Percentiles rank a stretch among this genome's conserved stretches.
These are phyloP conservation scores for Phaffomyces opuntiae DNA, from an alignment of 805 yeast species.

Conservation along the genomic window DNA sequence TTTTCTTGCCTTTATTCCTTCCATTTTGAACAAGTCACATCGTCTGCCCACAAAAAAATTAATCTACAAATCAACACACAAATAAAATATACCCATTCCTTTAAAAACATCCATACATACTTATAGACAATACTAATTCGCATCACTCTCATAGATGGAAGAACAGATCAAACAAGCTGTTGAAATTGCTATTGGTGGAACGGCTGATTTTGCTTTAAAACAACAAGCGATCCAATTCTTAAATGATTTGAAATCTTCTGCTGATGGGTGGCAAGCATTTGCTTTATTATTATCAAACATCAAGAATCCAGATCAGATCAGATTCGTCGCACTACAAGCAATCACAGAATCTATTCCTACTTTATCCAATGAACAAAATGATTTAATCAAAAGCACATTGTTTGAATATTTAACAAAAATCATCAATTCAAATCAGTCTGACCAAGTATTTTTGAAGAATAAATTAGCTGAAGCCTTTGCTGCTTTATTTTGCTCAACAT, in stretches of 20 bases:
- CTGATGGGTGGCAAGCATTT: slow-evolving; percentile 42
- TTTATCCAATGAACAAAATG: slow-evolving; percentile 12
- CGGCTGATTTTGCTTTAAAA: slow-evolving; percentile 18
- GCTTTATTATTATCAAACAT: slow-evolving; percentile 31
- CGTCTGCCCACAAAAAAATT: not conserved
- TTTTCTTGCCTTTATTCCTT: not conserved
- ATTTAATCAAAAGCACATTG: slow-evolving; percentile 20
- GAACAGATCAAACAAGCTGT: slow-evolving; percentile 26
- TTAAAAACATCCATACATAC: not conserved
- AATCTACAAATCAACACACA: not conserved
- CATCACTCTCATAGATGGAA: slow-evolving; percentile 8
- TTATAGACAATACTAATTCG: not conserved
- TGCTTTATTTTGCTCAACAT: slow-evolving; percentile 41
- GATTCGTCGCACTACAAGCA: slow-evolving; percentile 25
- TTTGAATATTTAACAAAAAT: slow-evolving; percentile 14
- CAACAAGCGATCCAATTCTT: slow-evolving; percentile 37
- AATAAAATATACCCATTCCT: not conserved
- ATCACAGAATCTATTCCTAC: slow-evolving; percentile 19
- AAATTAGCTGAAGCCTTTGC: slow-evolving; percentile 52
- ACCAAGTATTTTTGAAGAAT: slow-evolving; percentile 43
- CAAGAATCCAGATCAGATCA: slow-evolving; percentile 20
- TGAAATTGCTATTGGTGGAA: slow-evolving; percentile 25
- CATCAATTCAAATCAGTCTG: slow-evolving; percentile 16
- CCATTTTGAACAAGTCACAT: not conserved
- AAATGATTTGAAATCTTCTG: slow-evolving; percentile 34